Evolutionary conservation across 1,284 basidiomycete genomes (phyloP), one percentile per base, ranked within the genome.

Genomic region (Moesziomyces sp.): DNA sequence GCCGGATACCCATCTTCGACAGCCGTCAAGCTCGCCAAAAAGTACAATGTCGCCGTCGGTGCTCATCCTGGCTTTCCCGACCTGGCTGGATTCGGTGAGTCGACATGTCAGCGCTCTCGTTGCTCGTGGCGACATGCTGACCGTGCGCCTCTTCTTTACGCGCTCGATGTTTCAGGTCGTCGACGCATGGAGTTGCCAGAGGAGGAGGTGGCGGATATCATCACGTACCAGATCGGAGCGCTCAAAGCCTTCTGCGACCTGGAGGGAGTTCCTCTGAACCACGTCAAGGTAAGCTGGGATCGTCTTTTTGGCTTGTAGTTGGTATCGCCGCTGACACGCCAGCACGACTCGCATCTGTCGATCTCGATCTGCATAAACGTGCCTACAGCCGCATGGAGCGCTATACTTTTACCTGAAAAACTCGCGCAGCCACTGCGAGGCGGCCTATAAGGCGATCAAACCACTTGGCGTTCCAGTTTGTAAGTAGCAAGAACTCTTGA

Each of bases 361-460:
- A 30, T 11, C 11, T 30, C 30, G 30, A 30, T 11, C 11, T 30
- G 30, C 30, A 2, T 11, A 2, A 30, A 8, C 10, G 35, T 38
- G 13, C 35, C 13, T 38, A 14, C 23, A 61, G 54, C 63, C 64
- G 21, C 62, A 67, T 26, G 68, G 63, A 42, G 62, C 63, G 13
- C 52, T 72, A 1, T 72, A 72, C 58, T 72, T 67, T n/a, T 72
- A 72, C 16, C 58, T 72, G 23, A 52, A 63, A 26, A 52, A 56
- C 45, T 52, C 52, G 26, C 45, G 55, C 30, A 52, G 23, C 19
- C 48, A 63, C 24, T 72, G 69, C 26, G 43, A 33, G 5, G 64
- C 63, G 9, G 69, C 69, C 1, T 53, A 54, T 44, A 53, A 57
- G 35, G 69, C 64, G 3, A 72, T 72, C 58, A 68, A 72, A 52